These are phyloP conservation scores for Ceriops decandra DNA, from an alignment of 345 rosid genomes.

Conservation along the genomic window DNA sequence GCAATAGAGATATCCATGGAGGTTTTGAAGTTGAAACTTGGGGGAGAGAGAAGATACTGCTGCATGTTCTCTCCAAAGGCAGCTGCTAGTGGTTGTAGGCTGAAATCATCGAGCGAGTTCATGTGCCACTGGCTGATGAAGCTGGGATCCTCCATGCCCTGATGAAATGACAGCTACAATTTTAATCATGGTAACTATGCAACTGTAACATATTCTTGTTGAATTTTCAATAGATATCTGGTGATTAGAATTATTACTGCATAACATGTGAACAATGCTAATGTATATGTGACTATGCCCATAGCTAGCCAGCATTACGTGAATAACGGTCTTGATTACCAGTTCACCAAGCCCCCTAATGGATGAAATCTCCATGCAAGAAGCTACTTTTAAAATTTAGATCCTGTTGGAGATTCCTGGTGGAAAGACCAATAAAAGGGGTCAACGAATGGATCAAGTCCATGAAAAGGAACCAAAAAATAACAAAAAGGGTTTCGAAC, in stretches of 20 bases:
- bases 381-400: conserved; percentile 19
- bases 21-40: conserved; percentile 21
- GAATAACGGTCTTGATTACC: conserved; percentile 24
- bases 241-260: too few relatives aligned
- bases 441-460: background rate
- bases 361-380: conserved; percentile 50
- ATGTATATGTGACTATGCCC: background rate
- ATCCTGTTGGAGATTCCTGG: background rate
- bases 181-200: too few relatives aligned
- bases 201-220: too few relatives aligned
- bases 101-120: conserved; percentile 41
- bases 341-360: conserved; percentile 32
- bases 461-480: background rate
- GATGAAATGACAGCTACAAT: background rate
- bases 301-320: background rate
- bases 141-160: conserved; percentile 52
- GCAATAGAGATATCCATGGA: conserved; percentile 11
- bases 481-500: too few relatives aligned
- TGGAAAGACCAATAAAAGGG: conserved; percentile 1
- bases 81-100: conserved; percentile 34
- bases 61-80: conserved; percentile 44
- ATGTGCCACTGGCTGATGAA: conserved; percentile 48
- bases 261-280: too few relatives aligned
- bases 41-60: conserved; percentile 17
- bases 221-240: too few relatives aligned